Evolutionary conservation across 805 yeast genomes (phyloP), one percentile per base, ranked within the genome.

Genomic region (Wickerhamiella domercqiae): DNA sequence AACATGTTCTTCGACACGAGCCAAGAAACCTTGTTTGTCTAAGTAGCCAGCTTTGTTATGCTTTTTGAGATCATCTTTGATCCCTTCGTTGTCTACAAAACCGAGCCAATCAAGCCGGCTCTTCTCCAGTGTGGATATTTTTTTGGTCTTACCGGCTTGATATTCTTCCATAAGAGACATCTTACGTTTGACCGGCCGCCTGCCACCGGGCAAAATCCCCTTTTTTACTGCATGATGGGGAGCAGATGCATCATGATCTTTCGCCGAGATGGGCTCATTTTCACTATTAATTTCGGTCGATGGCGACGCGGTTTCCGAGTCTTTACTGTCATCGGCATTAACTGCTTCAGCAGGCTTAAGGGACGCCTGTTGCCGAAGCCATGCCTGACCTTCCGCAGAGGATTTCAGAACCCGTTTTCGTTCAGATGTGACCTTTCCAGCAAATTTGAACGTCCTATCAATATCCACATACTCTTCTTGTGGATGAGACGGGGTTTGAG

Each of bases 21-120:
- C 66, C 51, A 90, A 63, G 68, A 90, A 90, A 47, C 80, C 95
- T 56, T 87, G 96, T 53, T 74, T 83, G 44, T 82, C 94, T 51
- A 90, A 61, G 58, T 76, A 90, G 6, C 98, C 98, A 37, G 76
- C 90, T 62, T 80, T 86, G 54, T 84, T 86, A 52, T 77, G 78
- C 39, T 71, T 67, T 34, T 67, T 68, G 52, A 90, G 68, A 44
- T 90, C 98, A 46, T 82, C 95, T 37, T 71, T 67, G 34, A 90
- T 75, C 39, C 84, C 84, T 45, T 76, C 75, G 46, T 78, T 69
- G 58, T 87, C 96, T 21, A 90, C 95, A 59, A 80, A 84, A 34
- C 80, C 73, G 1, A 93, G 93, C 94, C 97, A 90, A 58, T 90
- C 98, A 36, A 90, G 64, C 44, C 93, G 66, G 1, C 94, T 80